Evolutionary conservation across 345 rosid species (phyloP), one percentile per base, ranked within the genome.

Genomic region (Syzygium oleosum): DNA sequence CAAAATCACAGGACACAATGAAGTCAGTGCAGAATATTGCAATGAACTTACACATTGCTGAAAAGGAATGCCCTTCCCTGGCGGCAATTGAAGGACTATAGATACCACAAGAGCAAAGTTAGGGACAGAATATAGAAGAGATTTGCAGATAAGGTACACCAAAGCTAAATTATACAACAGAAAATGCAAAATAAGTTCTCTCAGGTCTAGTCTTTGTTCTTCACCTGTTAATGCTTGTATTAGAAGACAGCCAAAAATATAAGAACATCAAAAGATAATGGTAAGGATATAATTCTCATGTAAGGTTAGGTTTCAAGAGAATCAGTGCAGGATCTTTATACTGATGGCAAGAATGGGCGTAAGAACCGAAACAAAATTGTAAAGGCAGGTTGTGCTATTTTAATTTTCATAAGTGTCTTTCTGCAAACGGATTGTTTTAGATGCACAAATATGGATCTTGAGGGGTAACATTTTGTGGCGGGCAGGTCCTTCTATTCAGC

Each of bases 11-110:
- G 61, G 38, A 59, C 53, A 68, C 84, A 29, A 27, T 21, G 80
- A 79, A 85, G 34, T 31, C n/a, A 29, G 63, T 79, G 73, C 52
- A 9, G 68, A 80, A 84, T 51, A 53, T 84, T 78, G 31, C 25
- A 86, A 84, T 54, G 84, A 88, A 90, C 92, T 91, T 87, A 93
- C 94, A 90, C 94, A 22, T 90, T 89, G 85, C 61, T 91, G 92
- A 91, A 93, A 77, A 91, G 89, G 87, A 86, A 93, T 17, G 93
- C 93, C 91, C 91, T 93, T 87, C 93, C 94, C 84, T 61, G 90
- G 52, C 89, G 87, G 63, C 91, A 93, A 73, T 53, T 90, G 87
- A 93, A 92, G 51, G 89, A 84, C 92, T 90, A 73, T 34, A 73
- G 27, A 38, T 38, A 41, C 83, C 83, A 73, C 21, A 38, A 49